Base-by-base conservation (phyloP, 495 filamentous ascomycete genomes). In the Xylaria acuta region DNA sequence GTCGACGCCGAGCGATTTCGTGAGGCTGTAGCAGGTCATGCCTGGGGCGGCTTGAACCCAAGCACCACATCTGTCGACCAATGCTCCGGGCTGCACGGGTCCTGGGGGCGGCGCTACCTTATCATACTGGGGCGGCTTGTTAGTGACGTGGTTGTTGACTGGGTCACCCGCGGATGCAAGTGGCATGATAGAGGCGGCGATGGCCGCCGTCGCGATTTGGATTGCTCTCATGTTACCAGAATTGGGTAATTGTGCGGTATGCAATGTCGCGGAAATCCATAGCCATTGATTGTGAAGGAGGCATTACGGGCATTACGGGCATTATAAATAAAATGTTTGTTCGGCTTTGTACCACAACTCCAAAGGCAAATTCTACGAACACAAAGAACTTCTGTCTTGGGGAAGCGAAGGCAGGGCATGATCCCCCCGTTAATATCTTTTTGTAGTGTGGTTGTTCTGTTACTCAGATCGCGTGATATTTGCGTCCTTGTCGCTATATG, bases 11-110 rank as follows among this genome's bases (percentile, higher is more conserved):
- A 63, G 1, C 20, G 34, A 51, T 34, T 53, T 18, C 5, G 68
- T 20, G 9, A 71, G 25, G 18, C 40, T n/a, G 25, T 47, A 51
- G 43, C 69, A 71, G 12, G 47, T 71, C n/a, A 18, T 47, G 32
- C 69, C 69, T 4, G 69, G 47, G 25, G 16, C 6, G 43, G 69
- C 69, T 30, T 64, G 12, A 36, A 64, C 25, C 69, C 69, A 71
- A 9, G 0, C 59, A 18, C 59, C 59, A 22, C 69, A 71, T 45
- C 3, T 32, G 25, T 54, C 36, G 18, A 71, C 58, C 4, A 56
- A 16, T 3, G 69, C 69, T n/a, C 69, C 69, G 0, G 27, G n/a
- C 38, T 71, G 69, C 11, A 71, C 69, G 5, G 47, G 69, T n/a
- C 69, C 69, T 2, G 69, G 59, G 8, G 69, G 69, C 36, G 59